These are phyloP conservation scores for Grosmannia serpens DNA, from an alignment of 2,329 filamentous ascomycete species.

Conservation along the genomic window DNA sequence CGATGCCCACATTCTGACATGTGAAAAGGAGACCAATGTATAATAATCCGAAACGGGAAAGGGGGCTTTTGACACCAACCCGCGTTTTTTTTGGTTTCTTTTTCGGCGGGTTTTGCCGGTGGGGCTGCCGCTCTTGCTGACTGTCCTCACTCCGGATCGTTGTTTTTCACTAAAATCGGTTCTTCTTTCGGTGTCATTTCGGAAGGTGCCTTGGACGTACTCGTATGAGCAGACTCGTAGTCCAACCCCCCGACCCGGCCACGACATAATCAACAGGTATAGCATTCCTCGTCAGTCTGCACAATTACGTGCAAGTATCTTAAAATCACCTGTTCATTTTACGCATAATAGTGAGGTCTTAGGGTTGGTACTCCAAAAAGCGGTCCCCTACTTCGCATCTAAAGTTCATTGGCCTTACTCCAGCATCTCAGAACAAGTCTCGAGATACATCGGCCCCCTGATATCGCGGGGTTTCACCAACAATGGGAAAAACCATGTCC, in stretches of 20 bases:
- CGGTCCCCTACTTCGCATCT: too few relatives aligned
- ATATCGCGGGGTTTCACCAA: not conserved
- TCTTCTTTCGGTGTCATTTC: slow-evolving; percentile 3
- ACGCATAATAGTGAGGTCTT: too few relatives aligned
- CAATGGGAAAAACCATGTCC: not conserved
- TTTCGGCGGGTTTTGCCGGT: not conserved
- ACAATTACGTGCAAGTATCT: not conserved
- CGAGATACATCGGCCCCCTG: not conserved
- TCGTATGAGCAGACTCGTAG: not conserved
- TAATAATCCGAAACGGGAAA: not conserved
- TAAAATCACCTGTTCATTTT: too few relatives aligned
- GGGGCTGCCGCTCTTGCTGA: not conserved
- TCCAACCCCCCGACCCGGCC: not conserved
- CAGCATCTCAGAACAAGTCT: not conserved
- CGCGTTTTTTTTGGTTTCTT: not conserved
- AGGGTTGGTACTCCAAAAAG: too few relatives aligned
- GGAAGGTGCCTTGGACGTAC: not conserved
- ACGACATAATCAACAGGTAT: not conserved
- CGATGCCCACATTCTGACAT: not conserved
- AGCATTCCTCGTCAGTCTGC: not conserved
- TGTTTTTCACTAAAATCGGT: not conserved
- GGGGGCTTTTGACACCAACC: not conserved
- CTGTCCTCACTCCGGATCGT: not conserved
- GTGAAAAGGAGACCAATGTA: slow-evolving; percentile 1
- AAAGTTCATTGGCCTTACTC: not conserved